Percentiles rank a stretch among this genome's conserved stretches.
Evolutionary conservation across 768 basidiomycete genomes (phyloP).

Genomic region (Candolleomyces eurysporus): DNA sequence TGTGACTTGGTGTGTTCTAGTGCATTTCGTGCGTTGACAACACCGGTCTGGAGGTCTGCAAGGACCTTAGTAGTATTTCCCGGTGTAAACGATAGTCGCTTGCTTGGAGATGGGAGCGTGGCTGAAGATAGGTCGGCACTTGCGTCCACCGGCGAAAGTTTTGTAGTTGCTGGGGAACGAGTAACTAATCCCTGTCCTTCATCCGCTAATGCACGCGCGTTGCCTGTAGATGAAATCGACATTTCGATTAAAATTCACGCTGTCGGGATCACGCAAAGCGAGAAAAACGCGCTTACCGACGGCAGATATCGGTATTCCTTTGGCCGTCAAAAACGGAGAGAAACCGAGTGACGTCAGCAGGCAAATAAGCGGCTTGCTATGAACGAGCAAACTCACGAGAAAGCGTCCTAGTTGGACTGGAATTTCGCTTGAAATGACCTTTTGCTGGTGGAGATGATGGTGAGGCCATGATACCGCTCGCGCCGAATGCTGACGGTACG

Average conservation of each 20-base stretch:
- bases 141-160: conserved; percentile 10
- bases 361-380: conserved; percentile 3
- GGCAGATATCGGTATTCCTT: conserved; percentile 75
- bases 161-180: conserved; percentile 16
- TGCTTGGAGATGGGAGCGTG: conserved; percentile 52
- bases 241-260: conserved; percentile 10
- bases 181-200: conserved; percentile 54
- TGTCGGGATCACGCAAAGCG: conserved; percentile 6
- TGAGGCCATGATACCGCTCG: conserved; percentile 16
- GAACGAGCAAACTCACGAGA: conserved; percentile 59
- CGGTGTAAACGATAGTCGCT: conserved; percentile 62
- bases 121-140: conserved; percentile 34
- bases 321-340: conserved; percentile 2
- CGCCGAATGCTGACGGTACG: conserved; percentile 58
- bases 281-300: conserved; percentile 55
- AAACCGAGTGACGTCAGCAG: not conserved
- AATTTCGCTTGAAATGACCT: conserved; percentile 45
- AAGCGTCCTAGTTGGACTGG: conserved; percentile 75
- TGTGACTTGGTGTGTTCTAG: conserved; percentile 87
- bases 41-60: conserved; percentile 83
- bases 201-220: conserved; percentile 81
- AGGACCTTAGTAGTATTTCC: conserved; percentile 86
- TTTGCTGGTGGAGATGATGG: conserved; percentile 29
- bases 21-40: conserved; percentile 73
- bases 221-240: conserved; percentile 47